phyloP scores from a whole-genome alignment of 2,329 filamentous ascomycete genomes.

The Myriosclerotinia duriaeana region DNA sequence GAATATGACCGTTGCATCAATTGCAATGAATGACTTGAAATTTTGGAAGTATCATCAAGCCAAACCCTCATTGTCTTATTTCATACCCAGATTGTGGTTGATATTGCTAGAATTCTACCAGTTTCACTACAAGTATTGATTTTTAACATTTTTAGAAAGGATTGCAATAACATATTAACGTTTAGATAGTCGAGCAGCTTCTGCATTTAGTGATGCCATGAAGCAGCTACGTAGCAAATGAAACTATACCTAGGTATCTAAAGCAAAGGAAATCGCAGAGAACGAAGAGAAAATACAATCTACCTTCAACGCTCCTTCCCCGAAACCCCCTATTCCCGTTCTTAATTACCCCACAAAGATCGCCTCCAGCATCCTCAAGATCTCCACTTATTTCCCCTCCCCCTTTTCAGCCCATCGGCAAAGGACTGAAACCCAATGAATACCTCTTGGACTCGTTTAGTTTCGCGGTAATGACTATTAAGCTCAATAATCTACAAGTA shows the following conservation, averaged over 20 bases:
- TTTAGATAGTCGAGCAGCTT: background rate
- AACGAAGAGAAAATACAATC: no score
- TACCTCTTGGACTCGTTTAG: background rate
- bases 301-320: no score
- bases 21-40: background rate
- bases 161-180: background rate
- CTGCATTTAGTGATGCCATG: background rate
- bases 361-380: background rate
- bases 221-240: background rate
- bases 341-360: background rate
- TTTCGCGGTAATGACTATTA: background rate
- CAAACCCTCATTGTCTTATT: background rate
- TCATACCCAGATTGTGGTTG: no score
- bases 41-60: background rate
- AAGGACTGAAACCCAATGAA: background rate
- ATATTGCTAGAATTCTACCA: no score
- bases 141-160: background rate
- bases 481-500: background rate
- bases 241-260: background rate
- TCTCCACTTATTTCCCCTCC: background rate
- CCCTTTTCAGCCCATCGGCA: background rate
- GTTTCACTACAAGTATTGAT: no score
- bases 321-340: no score
- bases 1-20: background rate
- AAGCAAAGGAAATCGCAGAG: background rate